Evolutionary conservation across 768 basidiomycete genomes (phyloP).

Genomic region (Agaricus sinodeliciosus): DNA sequence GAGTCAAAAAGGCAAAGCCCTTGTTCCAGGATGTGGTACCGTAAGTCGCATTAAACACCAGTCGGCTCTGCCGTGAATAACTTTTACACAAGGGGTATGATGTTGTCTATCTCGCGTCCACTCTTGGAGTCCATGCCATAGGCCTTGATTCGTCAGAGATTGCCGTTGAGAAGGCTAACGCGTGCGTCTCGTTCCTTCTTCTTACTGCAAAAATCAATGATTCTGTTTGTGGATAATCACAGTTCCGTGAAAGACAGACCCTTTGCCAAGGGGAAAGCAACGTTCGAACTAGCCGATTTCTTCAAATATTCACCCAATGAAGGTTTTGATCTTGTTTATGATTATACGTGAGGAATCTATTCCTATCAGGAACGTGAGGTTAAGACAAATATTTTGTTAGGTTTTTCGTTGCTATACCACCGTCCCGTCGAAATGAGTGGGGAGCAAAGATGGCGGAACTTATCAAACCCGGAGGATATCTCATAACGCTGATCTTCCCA

Average conservation of each 20-base stretch:
- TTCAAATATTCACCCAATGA: constrained; percentile 37
- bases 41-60: constrained; percentile 17
- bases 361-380: not conserved
- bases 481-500: constrained; percentile 57
- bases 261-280: constrained; percentile 21
- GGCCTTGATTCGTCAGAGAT: constrained; percentile 54
- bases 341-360: constrained; percentile 46
- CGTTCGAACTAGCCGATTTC: constrained; percentile 44
- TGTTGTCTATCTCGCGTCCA: constrained; percentile 42
- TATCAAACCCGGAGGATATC: constrained; percentile 54
- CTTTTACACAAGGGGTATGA: constrained; percentile 49
- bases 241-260: constrained; percentile 6
- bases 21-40: constrained; percentile 44
- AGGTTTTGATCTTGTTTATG: constrained; percentile 52
- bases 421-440: constrained; percentile 45
- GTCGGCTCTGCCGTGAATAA: not conserved
- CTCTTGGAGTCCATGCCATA: constrained; percentile 38
- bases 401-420: constrained; percentile 71
- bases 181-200: constrained; percentile 20
- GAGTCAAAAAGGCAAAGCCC: constrained; percentile 17
- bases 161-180: constrained; percentile 41
- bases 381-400: constrained; percentile 20
- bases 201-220: not conserved
- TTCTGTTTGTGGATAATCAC: not conserved
- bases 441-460: constrained; percentile 48